Evolutionary conservation across 2,329 filamentous ascomycete genomes (phyloP), one percentile per base, ranked within the genome.

Genomic region (Ascochyta viciae-villosae): DNA sequence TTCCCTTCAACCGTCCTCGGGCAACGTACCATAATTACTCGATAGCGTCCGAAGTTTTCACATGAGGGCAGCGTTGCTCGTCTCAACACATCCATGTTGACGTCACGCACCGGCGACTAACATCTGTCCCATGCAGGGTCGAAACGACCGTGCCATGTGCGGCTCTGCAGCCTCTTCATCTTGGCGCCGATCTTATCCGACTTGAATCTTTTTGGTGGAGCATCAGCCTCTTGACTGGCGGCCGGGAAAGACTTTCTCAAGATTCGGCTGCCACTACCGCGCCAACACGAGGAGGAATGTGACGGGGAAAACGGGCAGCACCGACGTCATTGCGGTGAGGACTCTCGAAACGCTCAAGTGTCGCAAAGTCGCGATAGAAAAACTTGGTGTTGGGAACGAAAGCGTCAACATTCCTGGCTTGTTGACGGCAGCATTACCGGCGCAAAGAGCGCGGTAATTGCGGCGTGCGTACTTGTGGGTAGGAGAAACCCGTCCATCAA

Each of bases 121-220:
- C 34, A 13, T 31, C 35, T 34, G 31, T 47, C 44, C 57, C 56
- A 63, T 67, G 63, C 65, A 66, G 63, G 61, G 58, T 59, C 63
- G 56, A 56, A 58, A 61, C 56, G 59, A 52, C 63, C 61, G 64
- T 66, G 64, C 61, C n/a, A 42, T 55, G 51, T 67, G 65, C 57
- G 66, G 66, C 64, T 69, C 65, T 67, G 63, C 66, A 67, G 56
- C 63, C 62, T 68, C 59, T 68, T 61, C 59, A 54, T 19, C 63
- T 67, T 68, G 64, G 62, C 60, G 66, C 60, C 47, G 65, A 69
- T 69, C 66, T 68, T 68, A 49, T 56, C 64, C 59, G 48, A 49
- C 48, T 54, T 42, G 42, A 58, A 56, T 54, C 43, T 53, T 34
- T n/a, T 6, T 54, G 46, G 65, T 63, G 64, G 61, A 54, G 33